These are phyloP conservation scores for Kazachstania sp. DNA, from an alignment of 1,139 yeast species.

Conservation along the genomic window DNA sequence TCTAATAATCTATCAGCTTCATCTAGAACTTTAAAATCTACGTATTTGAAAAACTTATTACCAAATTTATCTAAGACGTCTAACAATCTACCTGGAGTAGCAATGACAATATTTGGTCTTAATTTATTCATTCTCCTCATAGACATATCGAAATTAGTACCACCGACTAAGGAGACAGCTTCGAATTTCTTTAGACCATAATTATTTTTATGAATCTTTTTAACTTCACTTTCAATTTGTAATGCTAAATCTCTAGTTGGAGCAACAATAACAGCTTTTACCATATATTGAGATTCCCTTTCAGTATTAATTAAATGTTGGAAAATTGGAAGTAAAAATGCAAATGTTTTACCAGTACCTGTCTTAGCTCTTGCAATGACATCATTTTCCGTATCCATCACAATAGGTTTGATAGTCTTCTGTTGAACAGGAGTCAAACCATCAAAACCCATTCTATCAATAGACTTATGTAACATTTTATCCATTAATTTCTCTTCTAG, in stretches of 20 bases:
- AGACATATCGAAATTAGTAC: constrained; percentile 37
- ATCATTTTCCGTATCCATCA: constrained; percentile 45
- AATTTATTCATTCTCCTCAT: constrained; percentile 28
- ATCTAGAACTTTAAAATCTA: constrained; percentile 66
- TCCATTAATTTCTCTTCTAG: constrained; percentile 21
- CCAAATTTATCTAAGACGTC: constrained; percentile 50
- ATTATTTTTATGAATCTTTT: constrained; percentile 34
- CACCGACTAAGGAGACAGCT: constrained; percentile 43
- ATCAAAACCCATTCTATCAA: constrained; percentile 37
- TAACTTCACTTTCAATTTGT: constrained; percentile 66
- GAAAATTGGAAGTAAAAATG: constrained; percentile 73
- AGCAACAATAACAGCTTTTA: constrained; percentile 61
- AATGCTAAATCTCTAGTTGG: constrained; percentile 91
- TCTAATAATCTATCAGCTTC: constrained; percentile 83
- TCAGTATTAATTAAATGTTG: constrained; percentile 42
- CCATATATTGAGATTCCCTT: constrained; percentile 25
- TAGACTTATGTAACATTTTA: constrained; percentile 28
- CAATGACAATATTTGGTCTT: constrained; percentile 56
- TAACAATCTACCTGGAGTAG: constrained; percentile 82
- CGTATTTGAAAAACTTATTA: constrained; percentile 41
- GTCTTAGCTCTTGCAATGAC: constrained; percentile 86
- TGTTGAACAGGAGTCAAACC: constrained; percentile 75
- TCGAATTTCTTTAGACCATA: constrained; percentile 31
- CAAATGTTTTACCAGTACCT: constrained; percentile 92
- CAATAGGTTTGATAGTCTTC: constrained; percentile 57